Evolutionary conservation across 352 stramenopile genomes (phyloP).

Genomic region (Globisporangium okanoganense): DNA sequence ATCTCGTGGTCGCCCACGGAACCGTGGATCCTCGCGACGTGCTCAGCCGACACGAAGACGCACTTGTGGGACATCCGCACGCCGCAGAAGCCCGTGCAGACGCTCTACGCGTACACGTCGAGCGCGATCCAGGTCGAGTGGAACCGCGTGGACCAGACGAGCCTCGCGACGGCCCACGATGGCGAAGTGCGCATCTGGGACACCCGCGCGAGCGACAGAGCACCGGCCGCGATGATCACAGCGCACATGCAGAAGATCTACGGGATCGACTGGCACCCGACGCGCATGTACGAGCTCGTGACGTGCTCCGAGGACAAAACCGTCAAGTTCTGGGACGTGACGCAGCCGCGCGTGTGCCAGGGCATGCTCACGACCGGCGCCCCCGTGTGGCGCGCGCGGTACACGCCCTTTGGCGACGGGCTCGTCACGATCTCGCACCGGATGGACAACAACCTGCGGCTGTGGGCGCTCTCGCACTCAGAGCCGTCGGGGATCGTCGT

Average conservation of each 20-base stretch:
- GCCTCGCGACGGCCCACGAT: conserved; percentile 75
- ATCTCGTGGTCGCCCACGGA: conserved; percentile 72
- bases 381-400: conserved; percentile 65
- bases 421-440: conserved; percentile 75
- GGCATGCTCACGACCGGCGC: conserved; percentile 56
- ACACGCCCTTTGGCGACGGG: conserved; percentile 79
- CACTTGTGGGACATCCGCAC: conserved; percentile 80
- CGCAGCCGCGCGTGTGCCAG: conserved; percentile 55
- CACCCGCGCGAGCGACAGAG: conserved; percentile 47
- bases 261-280: conserved; percentile 76
- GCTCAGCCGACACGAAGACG: conserved; percentile 74
- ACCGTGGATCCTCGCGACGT: conserved; percentile 72
- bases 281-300: conserved; percentile 71
- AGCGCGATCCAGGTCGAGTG: conserved; percentile 74
- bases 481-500: conserved; percentile 15
- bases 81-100: conserved; percentile 64
- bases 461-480: conserved; percentile 58
- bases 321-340: conserved; percentile 81
- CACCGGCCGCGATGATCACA: conserved; percentile 55
- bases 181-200: conserved; percentile 80
- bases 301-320: conserved; percentile 85
- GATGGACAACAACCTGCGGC: conserved; percentile 50
- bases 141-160: conserved; percentile 66
- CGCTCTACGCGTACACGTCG: conserved; percentile 59
- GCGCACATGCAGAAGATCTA: conserved; percentile 86